phyloP scores from a whole-genome alignment of 192 early-diverging fungal species.

The Chytriomyces sp. region DNA sequence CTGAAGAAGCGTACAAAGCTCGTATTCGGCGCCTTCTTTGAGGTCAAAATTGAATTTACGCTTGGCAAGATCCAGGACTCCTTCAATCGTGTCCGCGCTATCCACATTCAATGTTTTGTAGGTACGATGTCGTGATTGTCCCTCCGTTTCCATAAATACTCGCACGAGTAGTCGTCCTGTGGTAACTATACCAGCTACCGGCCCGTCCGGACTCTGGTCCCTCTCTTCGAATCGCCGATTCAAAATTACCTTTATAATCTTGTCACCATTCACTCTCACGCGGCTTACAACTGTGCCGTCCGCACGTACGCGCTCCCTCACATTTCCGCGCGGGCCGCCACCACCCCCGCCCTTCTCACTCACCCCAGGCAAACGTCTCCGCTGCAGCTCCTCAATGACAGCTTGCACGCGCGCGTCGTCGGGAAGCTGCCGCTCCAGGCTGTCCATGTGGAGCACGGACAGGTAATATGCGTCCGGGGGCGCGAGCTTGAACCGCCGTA shows the following conservation, averaged over 20 bases:
- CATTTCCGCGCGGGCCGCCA: neutral
- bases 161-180: no score
- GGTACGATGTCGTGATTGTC: no score
- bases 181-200: no score
- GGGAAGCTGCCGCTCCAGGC: neutral
- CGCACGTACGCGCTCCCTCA: neutral
- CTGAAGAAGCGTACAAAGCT: no score
- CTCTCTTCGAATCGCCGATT: conserved; percentile 21
- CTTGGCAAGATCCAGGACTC: no score
- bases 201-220: neutral
- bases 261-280: conserved; percentile 48
- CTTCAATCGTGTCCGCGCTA: no score
- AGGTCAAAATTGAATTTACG: no score
- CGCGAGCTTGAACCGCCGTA: conserved; percentile 37
- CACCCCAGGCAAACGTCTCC: neutral
- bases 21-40: no score
- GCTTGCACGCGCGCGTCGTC: neutral
- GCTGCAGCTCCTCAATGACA: neutral
- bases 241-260: conserved; percentile 52
- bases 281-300: neutral
- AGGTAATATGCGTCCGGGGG: conserved; percentile 36
- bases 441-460: conserved; percentile 50
- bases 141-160: no score
- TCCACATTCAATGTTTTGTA: no score
- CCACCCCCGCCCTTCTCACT: neutral